Base-by-base conservation (phyloP, 2,329 filamentous ascomycete species). In the Alternaria consortialis region DNA sequence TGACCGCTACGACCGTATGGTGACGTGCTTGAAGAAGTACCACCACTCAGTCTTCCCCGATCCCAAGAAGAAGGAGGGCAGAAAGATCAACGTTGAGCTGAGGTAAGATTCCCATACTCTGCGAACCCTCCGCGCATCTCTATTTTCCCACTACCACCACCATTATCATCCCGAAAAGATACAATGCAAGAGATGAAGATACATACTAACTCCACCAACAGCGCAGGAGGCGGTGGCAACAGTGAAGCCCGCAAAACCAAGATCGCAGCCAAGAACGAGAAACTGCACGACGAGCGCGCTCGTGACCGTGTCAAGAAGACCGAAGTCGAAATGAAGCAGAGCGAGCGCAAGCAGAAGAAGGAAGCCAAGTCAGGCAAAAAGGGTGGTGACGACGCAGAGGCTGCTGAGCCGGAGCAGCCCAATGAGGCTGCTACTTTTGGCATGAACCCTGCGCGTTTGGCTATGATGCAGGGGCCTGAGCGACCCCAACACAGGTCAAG, bases 41-140 rank as follows among this genome's bases (percentile, higher is more conserved):
- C 94, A 98, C 81, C 94, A 97, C 81, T 91, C 88, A 61, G 85
- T 85, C 65, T 96, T 97, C 76, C 82, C 87, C 60, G 84, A 86
- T 54, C 82, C 82, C 37, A 82, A 81, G 71, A 82, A 76, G 83
- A 89, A 79, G 82, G 58, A 58, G 15, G 81, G 88, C 53, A 85
- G 94, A 70, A 91, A 90, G 80, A 96, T 98, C 73, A 97, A 97
- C 76, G 91, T 97, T 27, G 94, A 97, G 81, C 81, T 98, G 68
- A 97, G 93, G 86, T 93, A 80, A 29, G 48, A 36, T 51, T 40
- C 27, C 27, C 13, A 2, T 2, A 4, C n/a, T 20, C 20, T 7
- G 5, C 1, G 6, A 7, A 1, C 1, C 8, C 12, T 17, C 17
- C 5, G 23, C 36, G 25, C 34, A 27, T 39, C 15, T 0, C 15